Evolutionary conservation across 768 basidiomycete genomes (phyloP).

Genomic region (Mycena polygramma): DNA sequence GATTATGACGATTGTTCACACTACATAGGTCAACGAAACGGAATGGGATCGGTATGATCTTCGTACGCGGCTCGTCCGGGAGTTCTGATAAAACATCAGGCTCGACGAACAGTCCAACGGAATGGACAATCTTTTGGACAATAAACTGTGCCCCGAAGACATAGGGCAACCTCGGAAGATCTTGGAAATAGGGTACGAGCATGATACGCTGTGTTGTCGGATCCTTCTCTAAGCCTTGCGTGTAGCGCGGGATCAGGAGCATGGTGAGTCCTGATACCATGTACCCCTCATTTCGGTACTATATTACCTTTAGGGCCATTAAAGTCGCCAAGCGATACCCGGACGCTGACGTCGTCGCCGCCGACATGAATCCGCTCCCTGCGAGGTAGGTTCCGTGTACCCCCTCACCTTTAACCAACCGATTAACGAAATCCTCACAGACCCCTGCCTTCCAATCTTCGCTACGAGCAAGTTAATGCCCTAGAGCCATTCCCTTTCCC

Average conservation of each 20-base stretch:
- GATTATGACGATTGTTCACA: too few species aligned
- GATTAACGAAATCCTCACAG: too few species aligned
- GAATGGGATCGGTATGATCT: constrained; percentile 14
- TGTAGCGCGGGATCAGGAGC: constrained; percentile 20
- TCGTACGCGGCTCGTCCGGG: background rate
- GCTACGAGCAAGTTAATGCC: constrained; percentile 37
- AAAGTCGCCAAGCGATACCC: constrained; percentile 37
- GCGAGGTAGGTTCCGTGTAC: too few species aligned
- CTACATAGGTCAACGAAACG: background rate
- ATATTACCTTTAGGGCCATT: constrained; percentile 37
- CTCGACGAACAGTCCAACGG: constrained; percentile 40
- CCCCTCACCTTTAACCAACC: too few species aligned
- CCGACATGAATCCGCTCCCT: constrained; percentile 4
- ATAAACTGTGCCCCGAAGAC: constrained; percentile 32
- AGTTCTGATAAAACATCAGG: constrained; percentile 21
- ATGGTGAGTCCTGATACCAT: constrained; percentile 3
- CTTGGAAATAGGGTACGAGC: constrained; percentile 41
- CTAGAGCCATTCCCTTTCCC: constrained; percentile 38
- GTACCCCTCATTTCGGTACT: background rate
- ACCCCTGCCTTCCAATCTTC: constrained; percentile 39
- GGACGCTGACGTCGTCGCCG: constrained; percentile 21
- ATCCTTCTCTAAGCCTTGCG: background rate
- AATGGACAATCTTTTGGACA: constrained; percentile 37
- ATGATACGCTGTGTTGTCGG: background rate
- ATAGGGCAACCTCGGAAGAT: constrained; percentile 38